Base-by-base conservation (phyloP, 73 alveolate species). In the Paramecium sexaurelia region DNA sequence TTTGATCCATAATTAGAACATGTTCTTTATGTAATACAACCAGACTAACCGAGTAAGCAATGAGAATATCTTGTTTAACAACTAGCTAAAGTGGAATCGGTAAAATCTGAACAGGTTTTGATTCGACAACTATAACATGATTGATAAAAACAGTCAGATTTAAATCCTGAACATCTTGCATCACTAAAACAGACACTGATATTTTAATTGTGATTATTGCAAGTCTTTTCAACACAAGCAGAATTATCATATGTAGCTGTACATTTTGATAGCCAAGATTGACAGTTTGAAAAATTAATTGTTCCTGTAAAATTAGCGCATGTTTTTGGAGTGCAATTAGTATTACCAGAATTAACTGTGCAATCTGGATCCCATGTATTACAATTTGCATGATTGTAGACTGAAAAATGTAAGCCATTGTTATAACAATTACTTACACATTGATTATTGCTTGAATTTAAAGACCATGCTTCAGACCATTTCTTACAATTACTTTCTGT, bases 1-100 rank as follows among this genome's bases (percentile, higher is more conserved):
- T 71, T 71, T 27, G 90, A 32, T 6, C 90, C 90, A 78, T 78
- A 45, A 78, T 39, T 78, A 0, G 90, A 40, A 19, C 68, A 78
- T 22, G 90, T 78, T 43, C 90, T 45, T 7, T 78, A 29, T 1
- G 83, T 61, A 4, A 61, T 61, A 26, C 83, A 61, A 3, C 24
- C 7, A 8, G 3, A 61, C 24, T 61, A 11, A 3, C 83, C 83
- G 11, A 29, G 43, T 13, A 61, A 32, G 7, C 83, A 61, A 61
- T 61, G 43, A 13, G 39, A 61, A 61, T 61, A 61, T 61, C 83
- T 13, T 22, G 26, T 32, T 51, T 17, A 2, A 26, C 83, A 61
- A 20, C 17, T 51, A 1, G 83, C 41, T 13, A 8, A 13, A 13
- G 83, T 29, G 17, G 47, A 26, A 11, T 26, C 83, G 7, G 33